Evolutionary conservation across 2,329 filamentous ascomycete genomes (phyloP), one percentile per base, ranked within the genome.

Genomic region (Ampelomyces quisqualis): DNA sequence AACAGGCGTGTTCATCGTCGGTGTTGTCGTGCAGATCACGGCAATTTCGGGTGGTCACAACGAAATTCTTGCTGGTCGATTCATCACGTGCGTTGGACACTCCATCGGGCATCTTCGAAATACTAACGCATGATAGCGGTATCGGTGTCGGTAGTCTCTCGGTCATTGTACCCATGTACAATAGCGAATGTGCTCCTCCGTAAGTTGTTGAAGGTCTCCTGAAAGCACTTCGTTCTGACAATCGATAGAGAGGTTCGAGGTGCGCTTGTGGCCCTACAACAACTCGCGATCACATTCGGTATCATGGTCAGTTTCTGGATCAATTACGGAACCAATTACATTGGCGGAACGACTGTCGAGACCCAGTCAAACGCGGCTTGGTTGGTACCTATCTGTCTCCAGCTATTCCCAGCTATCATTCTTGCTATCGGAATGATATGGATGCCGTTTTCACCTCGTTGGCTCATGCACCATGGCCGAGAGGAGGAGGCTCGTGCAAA

Each of bases 381-480:
- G 87, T 75, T 88, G 0, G 70, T 87, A 0, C 87, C 87, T 0
- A 80, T 88, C 35, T 83, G 79, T 51, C 73, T 90, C 0, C 87
- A 91, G 56, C 73, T 90, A 3, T 73, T 76, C 0, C 86, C 86
- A 0, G 85, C 84, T 1, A 53, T 82, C 2, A 53, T 88, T 3
- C 77, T 91, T 1, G 79, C 84, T 19, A 55, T 77, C 8, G 86
- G 86, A 24, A 90, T 90, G 77, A 58, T 86, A 8, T 88, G 87
- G 69, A 88, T 90, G 85, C 87, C 86, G 0, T 89, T 86, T 68
- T 85, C 80, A 0, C 87, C 87, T 0, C 77, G 87, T 52, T 90
- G 85, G 85, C 76, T 91, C 1, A 70, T 86, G 7, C 81, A 88
- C 62, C 82, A 86, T 55, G 73, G 72, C 41, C 81, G 85, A 23